Base-by-base conservation (phyloP, 208 protist genomes). In the Kentomonas sorsogonicus region DNA sequence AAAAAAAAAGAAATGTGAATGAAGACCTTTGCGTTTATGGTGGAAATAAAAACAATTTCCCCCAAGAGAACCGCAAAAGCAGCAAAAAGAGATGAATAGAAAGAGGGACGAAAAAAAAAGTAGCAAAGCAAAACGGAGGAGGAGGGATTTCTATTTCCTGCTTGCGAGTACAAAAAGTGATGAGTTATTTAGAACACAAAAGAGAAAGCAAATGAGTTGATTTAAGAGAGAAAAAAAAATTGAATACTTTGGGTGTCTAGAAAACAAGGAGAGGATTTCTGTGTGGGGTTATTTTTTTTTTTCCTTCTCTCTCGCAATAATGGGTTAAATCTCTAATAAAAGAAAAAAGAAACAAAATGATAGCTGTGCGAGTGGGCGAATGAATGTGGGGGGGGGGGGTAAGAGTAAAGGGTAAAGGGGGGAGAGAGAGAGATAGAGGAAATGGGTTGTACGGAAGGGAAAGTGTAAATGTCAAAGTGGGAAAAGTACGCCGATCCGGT, bases 81-180 rank as follows among this genome's bases (percentile, higher is more conserved):
- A 48, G 47, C 29, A 56, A 26, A 6, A 40, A n/a, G 25, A 13
- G n/a, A 45, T 34, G 31, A 48, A 38, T 29, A 59, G 13, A 60
- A 60, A 48, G 15, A 33, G 34, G 29, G 13, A 40, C 15, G 43
- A 25, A 62, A 30, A 30, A 3, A 56, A 3, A 38, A 43, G 51
- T 10, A 22, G 26, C 7, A 11, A 15, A 29, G 23, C 10, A 27
- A 23, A 44, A 39, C 23, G 7, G 26, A 31, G 53, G 34, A 46
- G 2, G 23, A 59, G 6, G n/a, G 23, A 47, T n/a, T n/a, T n/a
- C n/a, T n/a, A n/a, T n/a, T n/a, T n/a, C n/a, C n/a, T n/a, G n/a
- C n/a, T n/a, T n/a, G n/a, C n/a, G n/a, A n/a, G n/a, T 47, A 5
- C 11, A 41, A 41, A 41, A 41, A 41, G 38, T 41, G 16, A 16